These are phyloP conservation scores for Durio zibethinus DNA, from an alignment of 345 rosid species.

Conservation along the genomic window DNA sequence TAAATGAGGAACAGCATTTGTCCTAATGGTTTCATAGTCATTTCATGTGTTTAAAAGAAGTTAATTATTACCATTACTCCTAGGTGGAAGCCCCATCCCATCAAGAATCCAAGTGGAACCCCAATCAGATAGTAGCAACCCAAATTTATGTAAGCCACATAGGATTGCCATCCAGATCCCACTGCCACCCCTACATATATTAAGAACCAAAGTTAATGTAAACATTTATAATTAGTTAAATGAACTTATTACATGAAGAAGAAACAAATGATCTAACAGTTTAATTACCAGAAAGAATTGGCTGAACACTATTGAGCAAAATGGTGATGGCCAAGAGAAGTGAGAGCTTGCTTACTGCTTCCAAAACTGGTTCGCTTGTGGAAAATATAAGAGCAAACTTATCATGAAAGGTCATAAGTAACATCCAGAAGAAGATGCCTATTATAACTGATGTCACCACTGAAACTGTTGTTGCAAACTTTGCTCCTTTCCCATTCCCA, in stretches of 20 bases:
- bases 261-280: background rate
- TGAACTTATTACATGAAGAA: background rate
- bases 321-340: slow-evolving; percentile 69
- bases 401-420: slow-evolving; percentile 42
- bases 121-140: slow-evolving; percentile 82
- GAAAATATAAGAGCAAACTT: slow-evolving; percentile 56
- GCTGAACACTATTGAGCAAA: slow-evolving; percentile 86
- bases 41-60: no score
- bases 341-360: slow-evolving; percentile 57
- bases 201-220: background rate
- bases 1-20: no score
- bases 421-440: slow-evolving; percentile 54
- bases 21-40: background rate
- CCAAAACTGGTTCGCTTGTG: slow-evolving; percentile 47
- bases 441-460: slow-evolving; percentile 52
- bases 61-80: slow-evolving; percentile 65
- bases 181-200: slow-evolving; percentile 70
- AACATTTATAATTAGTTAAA: background rate
- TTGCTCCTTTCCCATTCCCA: slow-evolving; percentile 84
- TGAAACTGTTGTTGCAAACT: slow-evolving; percentile 60
- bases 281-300: slow-evolving; percentile 79
- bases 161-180: slow-evolving; percentile 96
- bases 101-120: slow-evolving; percentile 67
- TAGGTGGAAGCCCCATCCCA: slow-evolving; percentile 78
- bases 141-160: slow-evolving; percentile 82